Evolutionary conservation across 306 rosid species (phyloP).

Genomic region (Calophaca sinica): DNA sequence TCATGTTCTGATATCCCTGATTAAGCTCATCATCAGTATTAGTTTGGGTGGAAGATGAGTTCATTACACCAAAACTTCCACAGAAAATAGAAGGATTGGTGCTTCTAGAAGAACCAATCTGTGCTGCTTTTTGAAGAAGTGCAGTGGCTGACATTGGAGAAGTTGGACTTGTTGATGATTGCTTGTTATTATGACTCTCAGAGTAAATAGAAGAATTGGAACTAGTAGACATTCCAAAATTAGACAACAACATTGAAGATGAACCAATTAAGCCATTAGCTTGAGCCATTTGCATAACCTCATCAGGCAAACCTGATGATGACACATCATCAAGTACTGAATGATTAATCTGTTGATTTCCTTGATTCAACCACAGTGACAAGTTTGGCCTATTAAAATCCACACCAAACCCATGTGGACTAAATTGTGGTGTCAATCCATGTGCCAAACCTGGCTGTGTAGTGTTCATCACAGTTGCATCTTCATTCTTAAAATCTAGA

Average conservation of each 20-base stretch:
- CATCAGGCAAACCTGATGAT: not conserved
- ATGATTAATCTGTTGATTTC: slow-evolving; percentile 6
- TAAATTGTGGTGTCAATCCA: not conserved
- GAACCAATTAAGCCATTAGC: not conserved
- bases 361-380: slow-evolving; percentile 9
- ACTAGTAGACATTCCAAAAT: too few relatives aligned
- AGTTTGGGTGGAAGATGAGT: slow-evolving; percentile 15
- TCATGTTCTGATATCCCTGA: slow-evolving; percentile 44
- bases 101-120: slow-evolving; percentile 23
- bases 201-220: too few relatives aligned
- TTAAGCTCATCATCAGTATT: slow-evolving; percentile 1
- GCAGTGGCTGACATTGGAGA: slow-evolving; percentile 36
- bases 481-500: slow-evolving; percentile 20
- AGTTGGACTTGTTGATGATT: too few relatives aligned
- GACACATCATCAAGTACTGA: not conserved
- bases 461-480: not conserved
- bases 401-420: not conserved
- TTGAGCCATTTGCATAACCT: not conserved
- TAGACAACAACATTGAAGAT: not conserved
- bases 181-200: too few relatives aligned
- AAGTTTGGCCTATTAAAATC: not conserved
- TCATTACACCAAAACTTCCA: slow-evolving; percentile 22
- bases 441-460: too few relatives aligned
- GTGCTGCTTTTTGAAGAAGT: slow-evolving; percentile 35
- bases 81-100: slow-evolving; percentile 4